Base-by-base conservation (phyloP, 139 green algal genomes). In the Pseudopediastrum boryanum region DNA sequence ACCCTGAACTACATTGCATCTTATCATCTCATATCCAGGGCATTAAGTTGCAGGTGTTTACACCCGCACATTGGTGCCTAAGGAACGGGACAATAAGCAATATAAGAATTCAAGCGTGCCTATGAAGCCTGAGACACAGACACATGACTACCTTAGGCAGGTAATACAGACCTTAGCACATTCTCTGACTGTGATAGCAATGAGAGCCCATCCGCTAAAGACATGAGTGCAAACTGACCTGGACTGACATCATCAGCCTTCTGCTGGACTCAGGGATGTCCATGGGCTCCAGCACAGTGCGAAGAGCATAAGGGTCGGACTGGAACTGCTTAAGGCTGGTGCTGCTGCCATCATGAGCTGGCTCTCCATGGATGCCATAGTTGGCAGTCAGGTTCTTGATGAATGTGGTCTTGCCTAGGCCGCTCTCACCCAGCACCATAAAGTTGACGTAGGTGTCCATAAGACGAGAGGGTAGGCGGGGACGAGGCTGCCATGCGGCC, bases 401-500 rank as follows among this genome's bases (percentile, higher is more conserved):
- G 65, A 73, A 70, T 35, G 33, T 70, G 9, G 62, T 70, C 35
- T 70, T 70, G 1, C 62, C 62, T 8, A 70, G 29, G 31, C 62
- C 62, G 7, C 62, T 48, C 13, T 70, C 62, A 70, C 62, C 62
- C 23, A 70, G 62, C 62, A 70, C 62, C 62, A 70, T 70, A 38
- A 50, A 70, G 62, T 70, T 70, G 31, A 70, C 58, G n/a, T 66
- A 66, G 8, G 58, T 66, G 58, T 66, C 58, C 58, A 66, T 29
- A 29, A 29, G 38, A 1, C 58, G 58, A 13, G 64, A 48, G 3
- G 69, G 69, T 12, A 77, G 63, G 48, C 69, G 46, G 69, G 69
- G 69, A 35, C 48, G 46, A 38, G 69, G 35, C 69, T 77, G 69
- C 69, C 69, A 77, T 3, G 69, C 69, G 29, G 69, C 69, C 3